phyloP scores from a whole-genome alignment of 1,284 basidiomycete genomes.

The Exobasidium rhododendri region DNA sequence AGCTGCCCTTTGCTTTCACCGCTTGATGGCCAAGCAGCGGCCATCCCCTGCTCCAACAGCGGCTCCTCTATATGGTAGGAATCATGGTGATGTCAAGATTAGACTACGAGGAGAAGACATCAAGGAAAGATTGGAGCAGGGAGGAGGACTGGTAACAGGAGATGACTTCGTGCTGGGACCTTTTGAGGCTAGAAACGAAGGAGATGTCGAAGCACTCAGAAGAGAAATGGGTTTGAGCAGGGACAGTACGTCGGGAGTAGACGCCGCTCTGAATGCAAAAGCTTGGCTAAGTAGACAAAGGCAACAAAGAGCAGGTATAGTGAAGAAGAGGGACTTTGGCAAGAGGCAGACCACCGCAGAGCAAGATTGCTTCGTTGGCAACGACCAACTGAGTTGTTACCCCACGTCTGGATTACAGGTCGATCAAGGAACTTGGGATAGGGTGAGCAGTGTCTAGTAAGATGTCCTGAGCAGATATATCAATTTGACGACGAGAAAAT shows the following conservation, averaged over 20 bases:
- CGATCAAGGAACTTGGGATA: slow-evolving; percentile 33
- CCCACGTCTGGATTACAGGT: slow-evolving; percentile 32
- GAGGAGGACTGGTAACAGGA: neutral
- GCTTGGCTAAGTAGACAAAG: neutral
- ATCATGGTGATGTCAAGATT: neutral
- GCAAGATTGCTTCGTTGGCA: slow-evolving; percentile 39
- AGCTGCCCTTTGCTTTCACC: too few species aligned
- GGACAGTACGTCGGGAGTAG: neutral
- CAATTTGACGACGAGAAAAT: neutral
- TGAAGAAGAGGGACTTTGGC: neutral
- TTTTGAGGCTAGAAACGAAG: neutral
- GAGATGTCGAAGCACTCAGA: neutral
- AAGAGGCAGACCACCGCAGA: slow-evolving; percentile 33
- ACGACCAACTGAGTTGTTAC: slow-evolving; percentile 43
- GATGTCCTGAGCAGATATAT: neutral
- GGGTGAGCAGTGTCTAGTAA: slow-evolving; percentile 20
- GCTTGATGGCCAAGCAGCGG: neutral
- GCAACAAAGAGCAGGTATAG: neutral
- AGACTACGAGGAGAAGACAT: neutral
- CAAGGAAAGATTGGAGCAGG: neutral
- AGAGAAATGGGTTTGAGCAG: neutral
- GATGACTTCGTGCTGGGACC: slow-evolving; percentile 2
- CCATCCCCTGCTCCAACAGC: neutral
- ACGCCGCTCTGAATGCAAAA: neutral
- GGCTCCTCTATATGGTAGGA: neutral